phyloP scores from a whole-genome alignment of 768 basidiomycete species.

The Lactarius deliciosus region DNA sequence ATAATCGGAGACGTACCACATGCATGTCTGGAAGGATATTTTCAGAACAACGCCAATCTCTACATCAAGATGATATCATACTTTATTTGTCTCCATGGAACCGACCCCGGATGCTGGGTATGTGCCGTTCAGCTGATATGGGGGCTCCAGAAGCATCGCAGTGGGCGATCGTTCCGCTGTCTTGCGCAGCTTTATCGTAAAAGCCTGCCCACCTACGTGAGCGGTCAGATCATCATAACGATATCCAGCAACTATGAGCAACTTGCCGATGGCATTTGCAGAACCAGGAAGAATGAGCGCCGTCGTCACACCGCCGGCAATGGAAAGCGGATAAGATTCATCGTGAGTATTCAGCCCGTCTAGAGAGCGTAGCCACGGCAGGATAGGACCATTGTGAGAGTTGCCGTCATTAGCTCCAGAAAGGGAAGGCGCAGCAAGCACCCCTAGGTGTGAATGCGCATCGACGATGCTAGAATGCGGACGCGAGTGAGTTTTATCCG shows the following conservation, averaged over 20 bases:
- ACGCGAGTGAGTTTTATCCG: neutral
- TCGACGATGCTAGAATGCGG: conserved; percentile 46
- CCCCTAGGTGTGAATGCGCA: conserved; percentile 58
- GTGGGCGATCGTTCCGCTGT: conserved; percentile 67
- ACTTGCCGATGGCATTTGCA: conserved; percentile 57
- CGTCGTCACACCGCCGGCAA: conserved; percentile 79
- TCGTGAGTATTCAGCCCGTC: conserved; percentile 85
- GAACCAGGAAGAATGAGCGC: conserved; percentile 76
- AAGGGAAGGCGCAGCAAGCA: conserved; percentile 33
- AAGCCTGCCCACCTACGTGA: conserved; percentile 67
- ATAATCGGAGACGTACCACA: conserved; percentile 41
- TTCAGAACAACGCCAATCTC: neutral
- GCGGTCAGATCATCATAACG: conserved; percentile 13
- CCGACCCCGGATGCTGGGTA: conserved; percentile 35
- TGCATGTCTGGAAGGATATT: conserved; percentile 49
- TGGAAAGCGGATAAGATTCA: conserved; percentile 62
- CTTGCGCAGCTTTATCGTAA: conserved; percentile 71
- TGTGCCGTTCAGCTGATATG: conserved; percentile 50
- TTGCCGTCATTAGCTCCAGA: conserved; percentile 53
- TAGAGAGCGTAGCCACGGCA: conserved; percentile 73
- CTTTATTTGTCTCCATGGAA: conserved; percentile 73
- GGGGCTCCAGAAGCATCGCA: conserved; percentile 72
- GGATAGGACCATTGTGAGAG: conserved; percentile 43
- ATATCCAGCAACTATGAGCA: conserved; percentile 29
- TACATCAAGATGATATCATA: conserved; percentile 32